Base-by-base conservation (phyloP, 768 basidiomycete species). In the Gymnopilus junonius region DNA sequence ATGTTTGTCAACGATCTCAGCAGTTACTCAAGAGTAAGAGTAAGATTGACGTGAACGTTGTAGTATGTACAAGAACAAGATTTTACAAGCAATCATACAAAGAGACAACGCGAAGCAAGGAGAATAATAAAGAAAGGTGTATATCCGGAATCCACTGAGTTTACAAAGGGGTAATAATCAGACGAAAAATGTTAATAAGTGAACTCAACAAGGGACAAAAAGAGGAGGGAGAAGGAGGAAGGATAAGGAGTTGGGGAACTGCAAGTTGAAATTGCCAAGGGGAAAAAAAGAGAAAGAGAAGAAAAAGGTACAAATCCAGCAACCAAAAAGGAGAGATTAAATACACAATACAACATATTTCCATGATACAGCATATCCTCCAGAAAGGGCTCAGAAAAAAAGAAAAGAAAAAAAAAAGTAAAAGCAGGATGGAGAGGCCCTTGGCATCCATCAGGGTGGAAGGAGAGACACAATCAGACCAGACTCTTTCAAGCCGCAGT, bases 401-500 rank as follows among this genome's bases (percentile, higher is more conserved):
- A 34, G 25, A 20, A 34, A 32, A 15, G 14, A 2, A 8, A 23
- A 34, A 17, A 32, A 25, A 48, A 29, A 11, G 8, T 3, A n/a
- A n/a, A n/a, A n/a, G n/a, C n/a, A n/a, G n/a, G n/a, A n/a, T n/a
- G n/a, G n/a, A n/a, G n/a, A n/a, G n/a, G n/a, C n/a, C n/a, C n/a
- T n/a, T n/a, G n/a, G n/a, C n/a, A n/a, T n/a, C n/a, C n/a, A n/a
- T n/a, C n/a, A n/a, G n/a, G n/a, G n/a, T n/a, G n/a, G 43, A 15
- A 48, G 46, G 27, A 31, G 17, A 25, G 31, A 29, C 3, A n/a
- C 10, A 51, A 32, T 12, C 29, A 53, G 5, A 20, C 14, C n/a
- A n/a, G n/a, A n/a, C n/a, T n/a, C 20, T 14, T 32, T 50, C 43
- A 61, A 11, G 66, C 68, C 56, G 67, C 69, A 17, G 70, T 69